Conservation (phyloP, 208 protist genomes). For the Leptomonas pyrrhocoris region DNA sequence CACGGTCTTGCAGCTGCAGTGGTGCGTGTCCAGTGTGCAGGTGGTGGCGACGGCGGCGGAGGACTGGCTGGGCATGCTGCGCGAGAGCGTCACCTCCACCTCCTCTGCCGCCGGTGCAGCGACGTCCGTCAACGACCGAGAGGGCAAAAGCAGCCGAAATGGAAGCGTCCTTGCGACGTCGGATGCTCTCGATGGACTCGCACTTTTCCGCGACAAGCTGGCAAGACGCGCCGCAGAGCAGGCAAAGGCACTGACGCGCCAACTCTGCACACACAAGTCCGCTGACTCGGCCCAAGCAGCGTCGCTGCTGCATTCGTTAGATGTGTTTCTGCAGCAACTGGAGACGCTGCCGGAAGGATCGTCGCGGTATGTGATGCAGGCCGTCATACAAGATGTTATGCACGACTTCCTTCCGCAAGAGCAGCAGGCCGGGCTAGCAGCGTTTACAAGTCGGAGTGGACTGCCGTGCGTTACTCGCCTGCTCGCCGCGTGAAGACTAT, state of each 20-base stretch:
- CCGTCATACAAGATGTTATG: conserved; percentile 10
- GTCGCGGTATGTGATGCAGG: conserved; percentile 21
- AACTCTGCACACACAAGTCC: conserved; percentile 14
- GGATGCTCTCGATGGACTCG: conserved; percentile 24
- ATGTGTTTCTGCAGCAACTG: conserved; percentile 14
- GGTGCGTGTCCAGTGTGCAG: conserved; percentile 30
- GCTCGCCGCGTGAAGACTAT: conserved; percentile 1
- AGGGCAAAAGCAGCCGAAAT: not conserved
- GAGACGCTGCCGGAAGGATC: conserved; percentile 21
- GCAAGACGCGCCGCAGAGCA: conserved; percentile 19
- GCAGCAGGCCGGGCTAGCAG: conserved; percentile 18
- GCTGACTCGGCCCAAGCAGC: conserved; percentile 7
- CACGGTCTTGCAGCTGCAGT: conserved; percentile 21
- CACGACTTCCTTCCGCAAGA: conserved; percentile 14
- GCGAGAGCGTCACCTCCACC: conserved; percentile 9
- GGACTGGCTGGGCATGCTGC: conserved; percentile 44
- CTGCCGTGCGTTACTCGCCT: conserved; percentile 15
- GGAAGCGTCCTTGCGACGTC: too few relatives aligned
- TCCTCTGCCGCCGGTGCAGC: too few relatives aligned
- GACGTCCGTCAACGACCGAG: too few relatives aligned
- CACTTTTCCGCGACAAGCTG: conserved; percentile 26
- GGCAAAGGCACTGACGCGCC: conserved; percentile 13
- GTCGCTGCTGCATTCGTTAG: conserved; percentile 11
- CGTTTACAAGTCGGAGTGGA: conserved; percentile 13
- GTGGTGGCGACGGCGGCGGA: conserved; percentile 31